phyloP scores from a whole-genome alignment of 805 yeast species.

The Candida maltosa region DNA sequence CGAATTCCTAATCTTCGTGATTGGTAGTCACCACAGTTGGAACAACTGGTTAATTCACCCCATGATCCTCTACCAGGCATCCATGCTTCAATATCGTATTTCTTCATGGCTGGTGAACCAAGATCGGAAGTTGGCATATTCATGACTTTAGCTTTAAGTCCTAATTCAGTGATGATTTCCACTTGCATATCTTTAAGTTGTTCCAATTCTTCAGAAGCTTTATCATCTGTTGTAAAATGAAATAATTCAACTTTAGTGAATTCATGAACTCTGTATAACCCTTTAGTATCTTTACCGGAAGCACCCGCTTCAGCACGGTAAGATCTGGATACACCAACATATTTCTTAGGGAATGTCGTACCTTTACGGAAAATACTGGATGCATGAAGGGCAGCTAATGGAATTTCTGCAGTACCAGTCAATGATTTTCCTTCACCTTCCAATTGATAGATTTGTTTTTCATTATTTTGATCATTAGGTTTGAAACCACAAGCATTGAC shows the following conservation, averaged over 20 bases:
- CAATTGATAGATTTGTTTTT: slow-evolving; percentile 77
- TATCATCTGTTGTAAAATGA: slow-evolving; percentile 56
- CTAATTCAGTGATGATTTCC: slow-evolving; percentile 60
- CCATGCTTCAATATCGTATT: slow-evolving; percentile 94
- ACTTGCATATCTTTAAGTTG: slow-evolving; percentile 63
- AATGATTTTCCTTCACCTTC: slow-evolving; percentile 56
- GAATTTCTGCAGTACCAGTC: slow-evolving; percentile 94
- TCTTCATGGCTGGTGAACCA: slow-evolving; percentile 90
- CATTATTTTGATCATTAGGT: slow-evolving; percentile 86
- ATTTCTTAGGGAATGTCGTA: slow-evolving; percentile 48
- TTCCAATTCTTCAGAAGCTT: slow-evolving; percentile 52
- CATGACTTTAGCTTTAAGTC: slow-evolving; percentile 75
- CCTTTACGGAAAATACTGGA: slow-evolving; percentile 41
- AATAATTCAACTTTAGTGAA: slow-evolving; percentile 93
- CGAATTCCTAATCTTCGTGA: slow-evolving; percentile 76
- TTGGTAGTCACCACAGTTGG: slow-evolving; percentile 92
- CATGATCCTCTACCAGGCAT: slow-evolving; percentile 94
- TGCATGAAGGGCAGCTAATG: slow-evolving; percentile 77
- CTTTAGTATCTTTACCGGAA: slow-evolving; percentile 87
- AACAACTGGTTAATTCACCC: slow-evolving; percentile 91
- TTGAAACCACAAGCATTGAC: slow-evolving; percentile 90
- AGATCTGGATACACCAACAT: slow-evolving; percentile 81
- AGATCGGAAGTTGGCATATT: slow-evolving; percentile 88
- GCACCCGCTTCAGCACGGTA: slow-evolving; percentile 98
- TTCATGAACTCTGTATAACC: slow-evolving; percentile 92